Evolutionary conservation across 106 monocot genomes (phyloP).

Genomic region (Dactylorhiza incarnata): DNA sequence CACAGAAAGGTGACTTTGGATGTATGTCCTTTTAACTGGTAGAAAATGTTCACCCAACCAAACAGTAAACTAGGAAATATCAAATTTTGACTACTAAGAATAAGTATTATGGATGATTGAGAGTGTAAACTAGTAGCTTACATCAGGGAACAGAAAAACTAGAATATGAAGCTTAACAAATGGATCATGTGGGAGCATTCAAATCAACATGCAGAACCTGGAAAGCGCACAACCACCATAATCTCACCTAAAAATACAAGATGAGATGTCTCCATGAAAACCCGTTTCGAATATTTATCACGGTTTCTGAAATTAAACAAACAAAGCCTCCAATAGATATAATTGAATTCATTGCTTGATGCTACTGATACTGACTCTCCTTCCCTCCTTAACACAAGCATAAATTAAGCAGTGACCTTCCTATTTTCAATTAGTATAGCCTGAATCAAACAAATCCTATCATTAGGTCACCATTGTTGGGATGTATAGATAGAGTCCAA

Average conservation of each 20-base stretch:
- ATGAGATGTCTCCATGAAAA: not conserved
- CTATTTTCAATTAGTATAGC: not conserved
- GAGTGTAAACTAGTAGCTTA: not conserved
- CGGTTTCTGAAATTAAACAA: not conserved
- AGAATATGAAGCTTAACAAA: not conserved
- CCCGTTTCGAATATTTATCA: not conserved
- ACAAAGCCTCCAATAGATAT: not conserved
- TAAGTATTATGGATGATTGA: conserved; percentile 1
- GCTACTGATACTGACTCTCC: not conserved
- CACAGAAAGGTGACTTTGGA: not conserved
- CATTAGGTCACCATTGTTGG: not conserved
- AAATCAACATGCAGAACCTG: not conserved
- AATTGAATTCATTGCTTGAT: not conserved
- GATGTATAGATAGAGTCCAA: not conserved
- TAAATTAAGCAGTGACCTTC: not conserved
- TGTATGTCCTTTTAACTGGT: not conserved
- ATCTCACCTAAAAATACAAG: not conserved
- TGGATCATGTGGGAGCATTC: not conserved
- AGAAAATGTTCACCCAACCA: not conserved
- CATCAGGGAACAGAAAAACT: not conserved
- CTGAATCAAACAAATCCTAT: not conserved
- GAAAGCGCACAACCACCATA: not conserved
- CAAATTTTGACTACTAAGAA: not conserved
- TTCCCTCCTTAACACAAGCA: not conserved
- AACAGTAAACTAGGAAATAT: not conserved